Evolutionary conservation across 208 protist species (phyloP), one percentile per base, ranked within the genome.

Genomic region (Leishmania aethiopica): DNA sequence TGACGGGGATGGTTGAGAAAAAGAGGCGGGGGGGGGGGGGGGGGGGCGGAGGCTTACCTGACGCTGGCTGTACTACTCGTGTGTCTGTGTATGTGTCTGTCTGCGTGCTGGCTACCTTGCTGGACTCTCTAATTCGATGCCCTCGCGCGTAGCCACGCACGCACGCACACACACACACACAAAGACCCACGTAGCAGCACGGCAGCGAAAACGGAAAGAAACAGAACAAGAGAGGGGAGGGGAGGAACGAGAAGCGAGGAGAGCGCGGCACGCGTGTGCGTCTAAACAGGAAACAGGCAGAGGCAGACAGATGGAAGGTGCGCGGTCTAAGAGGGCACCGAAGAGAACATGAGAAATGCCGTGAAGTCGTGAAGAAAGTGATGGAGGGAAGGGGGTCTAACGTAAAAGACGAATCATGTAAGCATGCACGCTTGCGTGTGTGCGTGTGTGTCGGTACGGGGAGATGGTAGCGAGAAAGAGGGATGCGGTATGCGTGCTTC

Each of bases 361-460:
- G 17, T 17, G n/a, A 59, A 4, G 72, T 57, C 49, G 5, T 55
- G 40, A 49, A 80, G 73, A 25, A 40, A 75, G 22, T 49, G 2
- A 40, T 42, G 45, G n/a, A 80, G 70, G 17, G 59, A 17, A 47
- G 55, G 45, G 55, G 4, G 25, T 60, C 19, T 81, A 85, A 73
- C 53, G 6, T 22, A 71, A 13, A 67, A 51, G 40, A 67, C 59
- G 74, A 73, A 72, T 40, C 32, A 74, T 53, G 37, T 74, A 78
- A 83, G 49, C n/a, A 57, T 62, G 60, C 25, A 60, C 64, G 17
- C 51, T 1, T 57, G 72, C 13, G 72, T 1, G 72, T 45, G 49
- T 22, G 71, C 0, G 71, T 40, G 22, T 57, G 6, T 75, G 71
- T 75, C 42, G 4, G 3, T 42, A 76, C 19, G 45, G 22, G 47